phyloP scores from a whole-genome alignment of 2,329 filamentous ascomycete genomes.

The Ustilaginoidea virens region DNA sequence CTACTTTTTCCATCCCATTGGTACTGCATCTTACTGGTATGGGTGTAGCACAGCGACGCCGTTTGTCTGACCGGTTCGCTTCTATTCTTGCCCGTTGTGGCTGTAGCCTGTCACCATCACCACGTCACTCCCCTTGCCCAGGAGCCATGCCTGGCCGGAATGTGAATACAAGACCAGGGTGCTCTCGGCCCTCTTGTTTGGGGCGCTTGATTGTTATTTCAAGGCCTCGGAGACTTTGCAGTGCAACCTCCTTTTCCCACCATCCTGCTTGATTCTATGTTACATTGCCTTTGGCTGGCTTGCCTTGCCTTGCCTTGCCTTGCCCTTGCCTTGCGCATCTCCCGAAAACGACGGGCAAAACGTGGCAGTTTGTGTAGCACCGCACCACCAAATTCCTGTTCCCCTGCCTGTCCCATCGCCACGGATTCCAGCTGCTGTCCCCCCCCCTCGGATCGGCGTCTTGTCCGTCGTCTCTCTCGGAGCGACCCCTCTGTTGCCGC shows the following conservation, averaged over 20 bases:
- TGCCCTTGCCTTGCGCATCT: too few relatives aligned
- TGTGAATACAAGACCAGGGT: conserved; percentile 1
- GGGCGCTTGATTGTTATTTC: conserved; percentile 1
- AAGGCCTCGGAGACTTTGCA: not conserved
- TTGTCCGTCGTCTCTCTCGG: too few relatives aligned
- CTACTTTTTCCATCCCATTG: too few relatives aligned
- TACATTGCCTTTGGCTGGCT: too few relatives aligned
- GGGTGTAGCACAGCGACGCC: too few relatives aligned
- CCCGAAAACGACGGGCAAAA: not conserved
- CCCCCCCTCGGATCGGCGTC: too few relatives aligned
- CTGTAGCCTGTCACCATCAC: not conserved
- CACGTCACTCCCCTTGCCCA: not conserved
- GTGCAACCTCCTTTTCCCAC: not conserved
- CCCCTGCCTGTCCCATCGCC: not conserved
- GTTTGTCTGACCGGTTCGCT: too few relatives aligned
- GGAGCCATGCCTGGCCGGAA: conserved; percentile 4
- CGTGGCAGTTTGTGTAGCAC: conserved; percentile 4
- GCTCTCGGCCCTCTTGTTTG: not conserved
- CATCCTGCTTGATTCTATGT: conserved; percentile 1
- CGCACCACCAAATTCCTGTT: conserved; percentile 1
- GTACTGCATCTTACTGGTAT: too few relatives aligned
- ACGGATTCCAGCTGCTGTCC: not conserved
- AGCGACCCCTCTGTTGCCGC: not conserved
- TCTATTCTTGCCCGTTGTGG: too few relatives aligned
- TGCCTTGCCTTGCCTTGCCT: too few relatives aligned